Conservation (phyloP, 805 yeast species). For the Starmerella potacharoeniae region DNA sequence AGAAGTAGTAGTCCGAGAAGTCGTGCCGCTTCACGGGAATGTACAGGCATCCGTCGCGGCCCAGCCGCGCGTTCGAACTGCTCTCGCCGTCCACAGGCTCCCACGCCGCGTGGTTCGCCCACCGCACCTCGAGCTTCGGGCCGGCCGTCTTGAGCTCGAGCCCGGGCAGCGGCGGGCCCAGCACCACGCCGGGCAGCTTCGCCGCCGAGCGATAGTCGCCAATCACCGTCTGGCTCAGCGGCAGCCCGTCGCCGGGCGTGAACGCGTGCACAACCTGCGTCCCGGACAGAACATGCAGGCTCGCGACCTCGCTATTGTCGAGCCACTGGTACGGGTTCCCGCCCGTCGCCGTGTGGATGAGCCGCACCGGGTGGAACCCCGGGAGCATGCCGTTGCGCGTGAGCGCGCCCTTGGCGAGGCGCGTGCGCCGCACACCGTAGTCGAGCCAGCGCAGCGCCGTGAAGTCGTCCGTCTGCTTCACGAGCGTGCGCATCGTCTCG, state of each 20-base stretch:
- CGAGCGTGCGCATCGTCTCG: conserved; percentile 24
- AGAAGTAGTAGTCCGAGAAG: conserved; percentile 17
- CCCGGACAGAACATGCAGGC: conserved; percentile 28
- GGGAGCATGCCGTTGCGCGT: conserved; percentile 21
- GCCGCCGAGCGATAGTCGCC: conserved; percentile 24
- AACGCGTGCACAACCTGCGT: conserved; percentile 28
- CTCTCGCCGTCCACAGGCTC: background rate
- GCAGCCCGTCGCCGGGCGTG: conserved; percentile 25
- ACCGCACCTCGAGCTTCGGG: conserved; percentile 1
- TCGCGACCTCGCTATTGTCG: conserved; percentile 14
- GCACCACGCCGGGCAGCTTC: conserved; percentile 9
- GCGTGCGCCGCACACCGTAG: conserved; percentile 13
- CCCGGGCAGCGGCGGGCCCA: conserved; percentile 23
- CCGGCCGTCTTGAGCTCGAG: conserved; percentile 14
- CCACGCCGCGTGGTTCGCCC: conserved; percentile 13
- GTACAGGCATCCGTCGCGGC: conserved; percentile 18
- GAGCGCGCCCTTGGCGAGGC: conserved; percentile 25
- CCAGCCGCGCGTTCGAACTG: conserved; percentile 7
- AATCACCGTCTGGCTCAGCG: conserved; percentile 29
- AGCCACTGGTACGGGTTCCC: conserved; percentile 20
- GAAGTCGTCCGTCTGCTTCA: conserved; percentile 21
- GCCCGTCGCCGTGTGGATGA: conserved; percentile 24
- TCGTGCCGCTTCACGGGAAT: conserved; percentile 16
- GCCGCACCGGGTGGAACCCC: conserved; percentile 24
- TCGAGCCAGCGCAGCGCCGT: conserved; percentile 13